Base-by-base conservation (phyloP, 257 asterid species). In the Lycium ferocissimum region DNA sequence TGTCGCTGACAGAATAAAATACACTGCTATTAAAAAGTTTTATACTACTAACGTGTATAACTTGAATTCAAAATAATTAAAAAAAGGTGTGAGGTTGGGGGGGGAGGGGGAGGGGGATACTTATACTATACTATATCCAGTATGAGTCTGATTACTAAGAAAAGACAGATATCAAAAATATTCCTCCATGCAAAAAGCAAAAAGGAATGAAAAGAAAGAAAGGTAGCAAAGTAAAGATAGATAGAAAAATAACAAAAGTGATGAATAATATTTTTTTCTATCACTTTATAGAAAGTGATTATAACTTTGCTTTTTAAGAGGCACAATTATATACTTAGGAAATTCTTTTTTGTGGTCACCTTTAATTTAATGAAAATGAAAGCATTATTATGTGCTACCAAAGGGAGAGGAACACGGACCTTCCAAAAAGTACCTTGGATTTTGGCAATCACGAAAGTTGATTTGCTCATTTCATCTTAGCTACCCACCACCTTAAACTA, bases 221-320 rank as follows among this genome's bases (percentile, higher is more conserved):
- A 76, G 81, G 63, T 49, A 22, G 45, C 45, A 76, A 76, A 76
- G 81, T 14, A 76, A 75, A 49, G 62, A 75, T 49, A 22, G 62
- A 73, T 10, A 20, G 37, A 20, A 18, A 17, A 49, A 22, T 3
- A 2, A 22, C 6, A 51, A 76, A 76, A 76, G 81, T 22, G 62
- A 87, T 71, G 85, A 87, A 86, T 86, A 87, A 86, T 79, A 82
- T 73, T 63, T 85, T 82, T 87, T 88, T 83, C 89, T 71, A 89
- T 88, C 84, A 87, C 95, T 93, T 94, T 94, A 88, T 86, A 90
- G 79, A 94, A 94, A 94, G 95, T 89, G 87, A 87, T 51, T 26
- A 22, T 72, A 87, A 58, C 90, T 89, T 88, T 92, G 87, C 90
- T 85, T 91, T 89, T 83, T 18, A 71, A 33, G 83, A 69, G 63